Percentiles rank a stretch among this genome's conserved stretches.
Evolutionary conservation across 1,284 basidiomycete genomes (phyloP).

Genomic region (Vanrija pseudolonga): DNA sequence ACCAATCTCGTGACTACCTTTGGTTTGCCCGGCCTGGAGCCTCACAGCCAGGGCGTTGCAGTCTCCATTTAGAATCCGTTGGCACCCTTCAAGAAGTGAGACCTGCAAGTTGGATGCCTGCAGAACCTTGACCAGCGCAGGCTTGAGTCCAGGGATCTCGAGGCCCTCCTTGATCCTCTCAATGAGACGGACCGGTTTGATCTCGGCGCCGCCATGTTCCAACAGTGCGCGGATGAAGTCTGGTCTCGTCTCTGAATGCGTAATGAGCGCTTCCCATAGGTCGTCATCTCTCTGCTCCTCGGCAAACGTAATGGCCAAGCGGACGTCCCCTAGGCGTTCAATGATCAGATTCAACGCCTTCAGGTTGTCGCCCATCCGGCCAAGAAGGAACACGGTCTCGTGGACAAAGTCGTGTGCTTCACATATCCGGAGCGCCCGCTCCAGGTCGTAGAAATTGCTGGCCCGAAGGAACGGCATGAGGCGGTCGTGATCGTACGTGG

Average conservation of each 20-base stretch:
- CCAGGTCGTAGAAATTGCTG: constrained; percentile 87
- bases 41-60: constrained; percentile 66
- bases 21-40: constrained; percentile 70
- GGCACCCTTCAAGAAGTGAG: constrained; percentile 83
- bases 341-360: constrained; percentile 92
- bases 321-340: constrained; percentile 87
- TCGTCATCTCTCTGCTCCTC: constrained; percentile 97
- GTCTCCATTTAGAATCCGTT: constrained; percentile 78
- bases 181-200: constrained; percentile 91
- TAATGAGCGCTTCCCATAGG: constrained; percentile 93
- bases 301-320: constrained; percentile 94
- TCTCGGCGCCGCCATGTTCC: constrained; percentile 94
- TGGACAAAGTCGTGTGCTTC: constrained; percentile 79
- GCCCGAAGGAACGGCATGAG: constrained; percentile 89
- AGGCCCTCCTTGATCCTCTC: constrained; percentile 91
- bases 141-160: constrained; percentile 90
- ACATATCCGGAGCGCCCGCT: constrained; percentile 80
- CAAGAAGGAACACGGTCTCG: constrained; percentile 97
- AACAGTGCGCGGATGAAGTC: constrained; percentile 91
- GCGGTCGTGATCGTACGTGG: constrained; percentile 72
- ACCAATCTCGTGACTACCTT: constrained; percentile 72
- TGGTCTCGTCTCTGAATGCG: constrained; percentile 92
- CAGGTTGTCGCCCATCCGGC: constrained; percentile 96
- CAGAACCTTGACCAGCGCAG: constrained; percentile 91
- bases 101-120: constrained; percentile 89